phyloP scores from a whole-genome alignment of 23 red algal species.

The Pyropia yezoensis region DNA sequence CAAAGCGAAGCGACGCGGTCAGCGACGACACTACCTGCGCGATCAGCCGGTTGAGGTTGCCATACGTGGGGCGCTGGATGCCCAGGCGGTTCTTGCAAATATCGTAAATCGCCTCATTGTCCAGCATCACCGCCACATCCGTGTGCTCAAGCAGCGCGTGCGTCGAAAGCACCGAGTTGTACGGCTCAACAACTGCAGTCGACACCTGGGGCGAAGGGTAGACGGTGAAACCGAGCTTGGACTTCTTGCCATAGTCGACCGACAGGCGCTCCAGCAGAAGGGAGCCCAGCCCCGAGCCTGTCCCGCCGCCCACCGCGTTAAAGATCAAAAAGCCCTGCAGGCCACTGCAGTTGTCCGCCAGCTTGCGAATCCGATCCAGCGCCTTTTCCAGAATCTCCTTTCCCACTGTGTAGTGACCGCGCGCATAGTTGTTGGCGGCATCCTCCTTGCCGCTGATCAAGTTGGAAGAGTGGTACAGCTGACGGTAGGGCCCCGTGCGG shows the following conservation, averaged over 20 bases:
- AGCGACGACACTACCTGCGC: conserved; percentile 98
- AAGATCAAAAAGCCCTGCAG: conserved; percentile 96
- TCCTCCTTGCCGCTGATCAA: conserved; percentile 95
- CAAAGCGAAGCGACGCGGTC: conserved; percentile 95
- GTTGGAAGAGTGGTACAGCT: conserved; percentile 93
- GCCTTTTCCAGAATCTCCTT: conserved; percentile 95
- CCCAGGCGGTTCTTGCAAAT: conserved; percentile 81
- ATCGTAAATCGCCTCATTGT: conserved; percentile 99
- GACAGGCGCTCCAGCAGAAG: conserved; percentile 94
- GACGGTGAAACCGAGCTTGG: conserved; percentile 97
- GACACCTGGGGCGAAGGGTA: conserved; percentile 96
- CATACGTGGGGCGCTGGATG: conserved; percentile 92
- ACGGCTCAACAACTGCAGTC: conserved; percentile 96
- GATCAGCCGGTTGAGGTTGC: conserved; percentile 95
- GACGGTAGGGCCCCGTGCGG: conserved; percentile 67
- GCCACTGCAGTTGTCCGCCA: conserved; percentile 90
- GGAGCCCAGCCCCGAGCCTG: conserved; percentile 95
- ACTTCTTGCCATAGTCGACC: conserved; percentile 98
- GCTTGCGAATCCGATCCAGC: conserved; percentile 88
- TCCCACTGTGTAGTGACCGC: conserved; percentile 95
- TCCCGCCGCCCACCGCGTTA: conserved; percentile 93
- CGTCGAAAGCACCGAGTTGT: conserved; percentile 98
- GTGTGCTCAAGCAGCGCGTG: conserved; percentile 95
- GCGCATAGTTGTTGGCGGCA: conserved; percentile 98
- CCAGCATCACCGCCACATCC: conserved; percentile 97